phyloP scores from a whole-genome alignment of 225 moss, liverwort and hornwort genomes.

The Antitrichia curtipendula region DNA sequence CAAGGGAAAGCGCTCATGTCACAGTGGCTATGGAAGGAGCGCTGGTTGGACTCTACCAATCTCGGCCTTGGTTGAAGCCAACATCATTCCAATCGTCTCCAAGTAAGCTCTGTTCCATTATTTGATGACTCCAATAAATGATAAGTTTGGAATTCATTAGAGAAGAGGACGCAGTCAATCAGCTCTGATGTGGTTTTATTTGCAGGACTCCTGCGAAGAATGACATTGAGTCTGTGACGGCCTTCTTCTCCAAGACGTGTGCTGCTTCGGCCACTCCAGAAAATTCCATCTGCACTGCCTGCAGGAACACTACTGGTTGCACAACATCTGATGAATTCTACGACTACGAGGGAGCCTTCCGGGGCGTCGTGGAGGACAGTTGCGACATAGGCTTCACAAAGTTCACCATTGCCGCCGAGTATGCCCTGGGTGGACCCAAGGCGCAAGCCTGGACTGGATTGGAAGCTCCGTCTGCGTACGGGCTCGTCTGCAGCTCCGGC shows the following conservation, averaged over 20 bases:
- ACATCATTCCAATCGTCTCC: constrained; percentile 20
- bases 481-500: constrained; percentile 8
- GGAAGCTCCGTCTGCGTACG: not conserved
- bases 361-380: constrained; percentile 13
- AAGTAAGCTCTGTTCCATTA: not conserved
- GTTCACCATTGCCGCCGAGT: constrained; percentile 26
- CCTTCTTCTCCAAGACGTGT: constrained; percentile 22
- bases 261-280: constrained; percentile 5
- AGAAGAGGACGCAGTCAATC: not conserved
- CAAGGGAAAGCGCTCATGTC: constrained; percentile 32
- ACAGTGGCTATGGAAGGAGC: constrained; percentile 33
- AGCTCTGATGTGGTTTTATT: not conserved
- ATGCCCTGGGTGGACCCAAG: constrained; percentile 14
- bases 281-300: constrained; percentile 10
- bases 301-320: constrained; percentile 10
- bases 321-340: constrained; percentile 18
- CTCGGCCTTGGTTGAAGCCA: constrained; percentile 6
- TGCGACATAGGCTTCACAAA: constrained; percentile 43
- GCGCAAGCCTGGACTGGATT: constrained; percentile 17
- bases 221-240: constrained; percentile 24
- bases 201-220: not conserved
- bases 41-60: constrained; percentile 38
- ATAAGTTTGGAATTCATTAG: not conserved
- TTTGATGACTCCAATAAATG: no score
- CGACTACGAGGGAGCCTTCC: constrained; percentile 37